Evolutionary conservation across 2,329 filamentous ascomycete species (phyloP).

Genomic region (Calonectria crousiana): DNA sequence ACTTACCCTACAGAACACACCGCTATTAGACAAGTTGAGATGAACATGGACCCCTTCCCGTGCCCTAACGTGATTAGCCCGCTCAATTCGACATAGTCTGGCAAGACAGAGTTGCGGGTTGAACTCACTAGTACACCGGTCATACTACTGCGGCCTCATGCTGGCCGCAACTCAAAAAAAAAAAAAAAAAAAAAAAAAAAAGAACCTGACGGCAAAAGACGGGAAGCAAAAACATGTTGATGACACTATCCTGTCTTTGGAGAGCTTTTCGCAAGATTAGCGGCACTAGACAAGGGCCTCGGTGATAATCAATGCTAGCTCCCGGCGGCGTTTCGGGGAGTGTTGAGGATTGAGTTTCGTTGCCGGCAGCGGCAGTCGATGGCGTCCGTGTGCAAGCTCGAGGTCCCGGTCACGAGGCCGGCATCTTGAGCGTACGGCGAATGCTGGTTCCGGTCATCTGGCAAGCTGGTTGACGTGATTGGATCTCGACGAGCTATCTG

Average conservation of each 20-base stretch:
- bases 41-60: not conserved
- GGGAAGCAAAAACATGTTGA: not conserved
- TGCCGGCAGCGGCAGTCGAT: not conserved
- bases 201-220: not conserved
- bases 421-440: not conserved
- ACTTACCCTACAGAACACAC: not conserved
- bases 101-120: not conserved
- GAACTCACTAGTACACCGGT: not conserved
- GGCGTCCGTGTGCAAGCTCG: not conserved
- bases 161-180: constrained; percentile 1
- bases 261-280: not conserved
- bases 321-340: not conserved
- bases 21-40: not conserved
- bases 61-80: not conserved
- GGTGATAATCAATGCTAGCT: constrained; percentile 4
- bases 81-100: not conserved
- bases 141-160: not conserved
- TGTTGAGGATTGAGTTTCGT: not conserved
- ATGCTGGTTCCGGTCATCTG: not conserved
- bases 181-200: not conserved
- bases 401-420: not conserved
- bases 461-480: not conserved
- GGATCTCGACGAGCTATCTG: not conserved
- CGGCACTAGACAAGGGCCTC: not conserved
- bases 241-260: not conserved